Evolutionary conservation across 1,284 basidiomycete genomes (phyloP), one percentile per base, ranked within the genome.

Genomic region (Pisolithus thermaeus): DNA sequence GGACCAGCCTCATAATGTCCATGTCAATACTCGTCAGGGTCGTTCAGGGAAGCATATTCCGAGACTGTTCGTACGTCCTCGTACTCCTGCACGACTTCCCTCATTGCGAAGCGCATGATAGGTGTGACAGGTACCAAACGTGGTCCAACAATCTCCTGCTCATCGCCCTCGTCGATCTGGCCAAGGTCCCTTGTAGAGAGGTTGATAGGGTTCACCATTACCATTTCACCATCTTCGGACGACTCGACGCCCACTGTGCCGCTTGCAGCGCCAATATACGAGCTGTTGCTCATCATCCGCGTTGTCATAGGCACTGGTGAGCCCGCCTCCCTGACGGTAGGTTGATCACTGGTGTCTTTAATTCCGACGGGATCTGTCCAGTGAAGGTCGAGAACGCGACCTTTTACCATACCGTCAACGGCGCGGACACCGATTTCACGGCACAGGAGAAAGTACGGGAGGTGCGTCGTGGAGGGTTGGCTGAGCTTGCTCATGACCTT

Each of bases 371-470:
- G 70, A 54, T 86, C 81, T 48, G 81, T 87, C 89, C 88, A 90
- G 41, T 88, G 70, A 57, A 91, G 61, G 64, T 90, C 86, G 49
- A 91, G 66, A 37, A 90, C 79, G 45, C 81, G 75, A 2, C 82
- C 85, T 54, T 81, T 80, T 25, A 92, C 78, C 84, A 91, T 86
- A 18, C 84, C 87, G 62, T 91, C 89, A 4, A 91, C 85, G 4
- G 86, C 84, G 7, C 79, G 73, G 42, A 86, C 84, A 1, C 89
- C 89, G 22, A 90, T 70, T 65, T 90, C 86, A 32, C 87, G 75
- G 61, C 87, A 90, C 7, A 90, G 74, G 53, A 83, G 69, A 67
- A 91, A 91, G 65, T 91, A 91, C 1, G 83, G 77, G 44, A 91
- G 69, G 55, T 81, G 78, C 18, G 71, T 74, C 46, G 78, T 77